Evolutionary conservation across 371 early-diverging fungal genomes (phyloP).

Genomic region (Mucor ambiguus): DNA sequence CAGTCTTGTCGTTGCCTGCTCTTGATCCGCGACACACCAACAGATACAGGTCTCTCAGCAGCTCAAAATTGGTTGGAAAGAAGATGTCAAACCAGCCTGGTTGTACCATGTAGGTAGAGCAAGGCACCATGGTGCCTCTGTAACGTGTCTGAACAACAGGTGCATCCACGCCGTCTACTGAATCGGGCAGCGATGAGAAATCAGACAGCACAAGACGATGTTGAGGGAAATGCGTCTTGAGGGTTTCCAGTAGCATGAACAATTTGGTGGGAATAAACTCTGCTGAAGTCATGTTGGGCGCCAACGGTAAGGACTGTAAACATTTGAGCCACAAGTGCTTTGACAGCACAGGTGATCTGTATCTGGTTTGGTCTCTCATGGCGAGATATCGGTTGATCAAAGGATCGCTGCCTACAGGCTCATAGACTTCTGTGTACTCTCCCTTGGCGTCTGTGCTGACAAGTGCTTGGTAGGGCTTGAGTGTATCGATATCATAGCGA

Average conservation of each 20-base stretch:
- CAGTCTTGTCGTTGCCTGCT: constrained; percentile 33
- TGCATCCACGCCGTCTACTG: constrained; percentile 72
- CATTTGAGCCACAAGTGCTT: constrained; percentile 51
- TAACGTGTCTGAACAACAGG: constrained; percentile 93
- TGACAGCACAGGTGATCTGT: constrained; percentile 66
- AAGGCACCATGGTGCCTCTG: constrained; percentile 82
- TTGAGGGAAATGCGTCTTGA: constrained; percentile 75
- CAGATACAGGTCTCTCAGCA: constrained; percentile 71
- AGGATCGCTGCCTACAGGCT: constrained; percentile 70
- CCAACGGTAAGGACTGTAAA: constrained; percentile 74
- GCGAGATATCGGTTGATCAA: constrained; percentile 66
- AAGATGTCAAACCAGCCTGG: constrained; percentile 96
- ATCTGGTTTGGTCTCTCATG: constrained; percentile 38
- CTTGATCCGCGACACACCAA: constrained; percentile 47
- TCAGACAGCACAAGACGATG: constrained; percentile 85
- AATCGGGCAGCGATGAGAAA: constrained; percentile 75
- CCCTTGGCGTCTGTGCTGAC: constrained; percentile 77
- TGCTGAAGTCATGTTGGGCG: constrained; percentile 78
- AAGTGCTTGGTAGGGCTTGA: constrained; percentile 73
- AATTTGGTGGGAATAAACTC: constrained; percentile 88
- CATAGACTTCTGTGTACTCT: constrained; percentile 79
- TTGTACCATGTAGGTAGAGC: constrained; percentile 86
- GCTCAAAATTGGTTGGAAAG: constrained; percentile 94
- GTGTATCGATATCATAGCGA: constrained; percentile 71
- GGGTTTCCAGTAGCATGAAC: constrained; percentile 66